Conservation (phyloP, 495 filamentous ascomycete species). For the Neurospora sp. region DNA sequence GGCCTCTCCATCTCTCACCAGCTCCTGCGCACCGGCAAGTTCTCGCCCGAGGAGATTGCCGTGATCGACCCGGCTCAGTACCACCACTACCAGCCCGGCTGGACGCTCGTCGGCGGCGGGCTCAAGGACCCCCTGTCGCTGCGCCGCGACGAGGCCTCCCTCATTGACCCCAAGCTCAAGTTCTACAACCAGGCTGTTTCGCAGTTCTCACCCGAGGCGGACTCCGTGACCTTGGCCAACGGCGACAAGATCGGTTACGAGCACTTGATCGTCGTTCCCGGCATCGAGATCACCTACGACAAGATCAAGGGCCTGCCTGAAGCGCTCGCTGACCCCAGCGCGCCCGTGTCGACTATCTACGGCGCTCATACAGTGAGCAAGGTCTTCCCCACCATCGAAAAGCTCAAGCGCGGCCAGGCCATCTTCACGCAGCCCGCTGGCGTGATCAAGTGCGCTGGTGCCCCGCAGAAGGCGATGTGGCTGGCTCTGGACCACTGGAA, state of each 20-base stretch:
- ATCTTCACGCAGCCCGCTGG: conserved; percentile 62
- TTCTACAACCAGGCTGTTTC: conserved; percentile 46
- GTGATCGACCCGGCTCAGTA: conserved; percentile 52
- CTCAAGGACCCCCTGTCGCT: conserved; percentile 48
- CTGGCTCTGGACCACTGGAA: conserved; percentile 58
- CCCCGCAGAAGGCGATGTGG: conserved; percentile 65
- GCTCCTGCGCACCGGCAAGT: conserved; percentile 45
- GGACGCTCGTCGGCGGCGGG: conserved; percentile 57
- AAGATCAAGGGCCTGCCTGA: conserved; percentile 50
- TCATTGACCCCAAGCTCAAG: conserved; percentile 51
- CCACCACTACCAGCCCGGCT: conserved; percentile 65
- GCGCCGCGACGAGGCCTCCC: conserved; percentile 37
- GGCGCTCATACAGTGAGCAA: conserved; percentile 51
- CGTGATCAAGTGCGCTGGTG: conserved; percentile 58
- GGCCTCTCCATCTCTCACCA: conserved; percentile 55
- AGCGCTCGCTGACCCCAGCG: conserved; percentile 44
- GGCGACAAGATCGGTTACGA: conserved; percentile 52
- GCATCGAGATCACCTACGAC: conserved; percentile 46
- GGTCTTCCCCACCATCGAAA: conserved; percentile 44
- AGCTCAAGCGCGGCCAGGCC: conserved; percentile 45
- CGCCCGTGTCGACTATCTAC: conserved; percentile 56
- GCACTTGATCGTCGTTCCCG: conserved; percentile 54
- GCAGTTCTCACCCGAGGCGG: conserved; percentile 46
- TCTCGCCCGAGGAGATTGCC: conserved; percentile 53
- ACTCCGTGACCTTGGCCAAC: conserved; percentile 47